Conservation (phyloP, 495 filamentous ascomycete genomes). For the Sordaria brevicollis region DNA sequence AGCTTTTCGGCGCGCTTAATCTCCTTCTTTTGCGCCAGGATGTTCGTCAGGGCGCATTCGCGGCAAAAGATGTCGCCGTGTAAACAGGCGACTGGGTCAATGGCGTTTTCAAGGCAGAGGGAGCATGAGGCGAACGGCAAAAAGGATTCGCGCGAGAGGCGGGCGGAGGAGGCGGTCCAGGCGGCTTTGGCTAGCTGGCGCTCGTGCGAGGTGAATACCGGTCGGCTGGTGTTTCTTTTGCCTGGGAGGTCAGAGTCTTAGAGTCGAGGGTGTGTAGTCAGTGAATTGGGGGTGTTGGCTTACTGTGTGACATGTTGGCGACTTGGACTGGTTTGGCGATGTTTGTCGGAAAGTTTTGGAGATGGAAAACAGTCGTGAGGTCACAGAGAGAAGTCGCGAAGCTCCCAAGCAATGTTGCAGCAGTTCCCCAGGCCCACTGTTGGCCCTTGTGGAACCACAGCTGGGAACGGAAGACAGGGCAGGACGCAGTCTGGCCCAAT, state of each 20-base stretch:
- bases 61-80: conserved; percentile 94
- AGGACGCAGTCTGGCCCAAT: background rate
- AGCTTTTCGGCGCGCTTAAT: conserved; percentile 73
- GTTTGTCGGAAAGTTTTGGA: background rate
- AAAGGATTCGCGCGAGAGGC: conserved; percentile 85
- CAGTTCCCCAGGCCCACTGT: background rate
- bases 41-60: conserved; percentile 86
- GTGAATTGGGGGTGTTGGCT: conserved; percentile 4
- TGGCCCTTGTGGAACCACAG: background rate
- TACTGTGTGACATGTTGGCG: conserved; percentile 46
- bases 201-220: conserved; percentile 93
- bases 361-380: background rate
- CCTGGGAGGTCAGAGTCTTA: conserved; percentile 32
- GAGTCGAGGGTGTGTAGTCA: background rate
- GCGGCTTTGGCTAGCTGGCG: conserved; percentile 63
- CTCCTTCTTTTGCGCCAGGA: conserved; percentile 84
- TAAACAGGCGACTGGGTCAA: conserved; percentile 61
- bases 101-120: conserved; percentile 77
- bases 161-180: conserved; percentile 77
- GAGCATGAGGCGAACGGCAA: conserved; percentile 85
- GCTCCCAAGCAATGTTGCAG: background rate
- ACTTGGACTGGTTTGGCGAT: background rate
- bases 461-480: no score
- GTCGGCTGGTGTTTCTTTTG: conserved; percentile 92
- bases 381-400: background rate